Evolutionary conservation across 495 filamentous ascomycete genomes (phyloP), one percentile per base, ranked within the genome.

Genomic region (Clavariopsis aquatica): DNA sequence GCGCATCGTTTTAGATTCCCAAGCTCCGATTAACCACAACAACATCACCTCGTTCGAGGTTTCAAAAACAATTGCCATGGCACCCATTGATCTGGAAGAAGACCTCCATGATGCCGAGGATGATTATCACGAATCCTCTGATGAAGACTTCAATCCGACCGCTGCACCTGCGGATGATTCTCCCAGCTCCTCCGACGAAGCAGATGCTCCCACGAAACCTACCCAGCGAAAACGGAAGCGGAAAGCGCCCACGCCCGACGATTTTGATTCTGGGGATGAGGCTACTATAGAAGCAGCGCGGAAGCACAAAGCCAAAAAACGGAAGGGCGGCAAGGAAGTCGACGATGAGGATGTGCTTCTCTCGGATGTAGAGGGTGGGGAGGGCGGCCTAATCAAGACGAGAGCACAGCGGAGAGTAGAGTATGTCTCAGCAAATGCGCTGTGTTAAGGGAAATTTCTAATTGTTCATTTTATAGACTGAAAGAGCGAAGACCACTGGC

Each of bases 371-470:
- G 84, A 86, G 59, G 86, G 84, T 27, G 89, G 87, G 0, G 84
- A 91, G 47, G 90, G 92, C 0, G 89, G 89, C 0, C 79, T 96
- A 68, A 85, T 98, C 64, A 93, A 89, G 76, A 96, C 93, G 41
- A 81, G 94, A 60, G 76, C 76, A 17, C 78, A 80, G 64, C 57
- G 76, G 43, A 71, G 67, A 51, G 62, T 53, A 12, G 75, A 77
- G 72, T 72, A 72, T 10, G 73, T 69, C 6, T 15, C 15, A 34
- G 45, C 41, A 28, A 53, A 8, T 31, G 4, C 54, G 10, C 51
- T 27, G 24, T 61, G n/a, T 27, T 1, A n/a, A 45, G 12, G 9
- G 6, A n/a, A 38, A 34, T 36, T 59, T 41, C 38, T 43, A 41
- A 45, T 7, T 28, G 29, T 55, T 15, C n/a, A 26, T 64, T 59